Evolutionary conservation across 2,329 filamentous ascomycete species (phyloP).

Genomic region (Phaeosphaeriaceae sp.): DNA sequence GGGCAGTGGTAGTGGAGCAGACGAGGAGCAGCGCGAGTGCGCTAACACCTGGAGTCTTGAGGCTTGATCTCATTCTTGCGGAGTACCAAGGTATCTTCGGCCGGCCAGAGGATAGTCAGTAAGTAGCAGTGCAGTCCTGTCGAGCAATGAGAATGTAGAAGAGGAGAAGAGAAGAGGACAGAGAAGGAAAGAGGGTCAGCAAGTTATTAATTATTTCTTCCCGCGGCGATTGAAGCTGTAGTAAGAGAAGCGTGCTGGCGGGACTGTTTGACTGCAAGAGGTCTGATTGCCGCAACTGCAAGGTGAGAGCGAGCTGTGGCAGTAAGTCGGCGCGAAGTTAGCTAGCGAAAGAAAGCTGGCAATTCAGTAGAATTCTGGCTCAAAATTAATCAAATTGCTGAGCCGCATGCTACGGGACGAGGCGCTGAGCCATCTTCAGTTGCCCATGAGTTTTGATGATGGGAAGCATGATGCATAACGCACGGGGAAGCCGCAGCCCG

Average conservation of each 20-base stretch:
- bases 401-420: not conserved
- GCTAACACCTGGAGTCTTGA: not conserved
- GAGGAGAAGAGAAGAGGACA: not conserved
- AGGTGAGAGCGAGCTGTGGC: conserved; percentile 23
- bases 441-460: not conserved
- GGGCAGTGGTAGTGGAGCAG: conserved; percentile 7
- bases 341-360: conserved; percentile 9
- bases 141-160: not conserved
- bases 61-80: conserved; percentile 4
- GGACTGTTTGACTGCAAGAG: not conserved
- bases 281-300: conserved; percentile 5
- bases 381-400: not conserved
- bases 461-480: not conserved
- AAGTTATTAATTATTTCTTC: not conserved
- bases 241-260: conserved; percentile 16
- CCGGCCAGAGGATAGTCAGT: not conserved
- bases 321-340: conserved; percentile 13
- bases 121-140: not conserved
- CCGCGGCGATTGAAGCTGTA: not conserved
- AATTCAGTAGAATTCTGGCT: not conserved
- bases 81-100: not conserved
- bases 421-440: not conserved
- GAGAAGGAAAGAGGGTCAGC: not conserved
- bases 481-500: not conserved
- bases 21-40: not conserved